Base-by-base conservation (phyloP, 208 protist species). In the Trypanosoma vivax region DNA sequence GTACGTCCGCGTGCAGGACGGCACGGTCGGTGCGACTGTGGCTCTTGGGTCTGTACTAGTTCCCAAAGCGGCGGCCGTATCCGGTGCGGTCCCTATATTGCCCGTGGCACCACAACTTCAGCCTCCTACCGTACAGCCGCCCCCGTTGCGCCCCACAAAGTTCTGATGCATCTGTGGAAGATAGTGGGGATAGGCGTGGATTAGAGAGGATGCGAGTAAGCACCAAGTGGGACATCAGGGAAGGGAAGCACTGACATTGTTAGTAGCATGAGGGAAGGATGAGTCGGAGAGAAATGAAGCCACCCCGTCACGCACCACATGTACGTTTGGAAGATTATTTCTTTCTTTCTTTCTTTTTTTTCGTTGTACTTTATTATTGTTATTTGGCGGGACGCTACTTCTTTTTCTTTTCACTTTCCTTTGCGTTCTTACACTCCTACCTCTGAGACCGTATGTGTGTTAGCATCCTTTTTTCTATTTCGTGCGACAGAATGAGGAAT, bases 1-100 rank as follows among this genome's bases (percentile, higher is more conserved):
- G 74, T 91, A 84, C 42, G 75, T 88, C 47, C 79, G 80, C 14
- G 83, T 91, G 63, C 77, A 86, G 60, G 79, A 91, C 50, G 75
- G 64, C 67, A 65, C 50, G 27, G 50, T 47, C 3, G 70, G 68
- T 31, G 67, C 76, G 11, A 85, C 79, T 11, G 77, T 86, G 4
- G 76, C 82, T 11, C 64, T 90, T 9, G 73, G 76, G 5, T 71
- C 87, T 46, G 48, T 69, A 42, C 68, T 88, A 53, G 79, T 92
- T 52, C 80, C 78, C 1, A 72, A 66, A 24, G 46, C 58, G 13
- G 48, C 58, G 28, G 65, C 43, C 47, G 21, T 16, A 50, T 59
- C 13, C 23, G 18, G 24, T 11, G 13, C 35, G 24, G 11, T 30
- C 45, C n/a, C n/a, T n/a, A n/a, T n/a, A n/a, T n/a, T n/a, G n/a